These are phyloP conservation scores for Aspergillus unguis DNA, from an alignment of 2,329 filamentous ascomycete species.

Conservation along the genomic window DNA sequence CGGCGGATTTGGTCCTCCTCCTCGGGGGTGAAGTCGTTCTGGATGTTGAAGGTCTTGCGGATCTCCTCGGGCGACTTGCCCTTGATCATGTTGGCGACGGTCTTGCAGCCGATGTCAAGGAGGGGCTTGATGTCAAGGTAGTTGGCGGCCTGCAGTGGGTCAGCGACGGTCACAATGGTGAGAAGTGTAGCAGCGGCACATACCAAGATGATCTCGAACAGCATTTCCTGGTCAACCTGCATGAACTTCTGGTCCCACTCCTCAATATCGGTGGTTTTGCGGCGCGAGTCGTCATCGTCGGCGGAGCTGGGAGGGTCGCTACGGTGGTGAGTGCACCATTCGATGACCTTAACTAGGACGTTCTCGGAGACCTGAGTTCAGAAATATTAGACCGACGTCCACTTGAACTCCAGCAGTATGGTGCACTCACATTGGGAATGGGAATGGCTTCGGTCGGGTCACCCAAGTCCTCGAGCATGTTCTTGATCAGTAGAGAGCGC, in stretches of 20 bases:
- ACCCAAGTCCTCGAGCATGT: constrained; percentile 93
- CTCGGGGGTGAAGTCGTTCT: constrained; percentile 97
- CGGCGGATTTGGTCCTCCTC: constrained; percentile 97
- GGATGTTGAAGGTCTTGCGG: constrained; percentile 99
- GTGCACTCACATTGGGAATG: constrained; percentile 59
- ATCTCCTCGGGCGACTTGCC: constrained; percentile 99
- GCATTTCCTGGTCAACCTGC: constrained; percentile 99
- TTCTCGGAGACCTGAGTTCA: constrained; percentile 73
- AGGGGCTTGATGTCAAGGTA: constrained; percentile 99
- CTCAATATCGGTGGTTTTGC: constrained; percentile 98
- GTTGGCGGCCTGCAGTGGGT: constrained; percentile 71
- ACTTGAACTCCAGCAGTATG: neutral
- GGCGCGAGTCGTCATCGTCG: constrained; percentile 89
- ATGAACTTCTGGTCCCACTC: constrained; percentile 99
- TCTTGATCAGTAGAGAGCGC: constrained; percentile 94
- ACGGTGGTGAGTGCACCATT: constrained; percentile 96
- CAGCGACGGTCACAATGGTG: neutral
- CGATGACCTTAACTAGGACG: constrained; percentile 91
- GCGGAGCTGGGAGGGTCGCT: constrained; percentile 75
- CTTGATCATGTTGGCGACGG: constrained; percentile 99
- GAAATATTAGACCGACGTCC: neutral
- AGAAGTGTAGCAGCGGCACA: constrained; percentile 32
- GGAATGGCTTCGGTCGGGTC: constrained; percentile 60
- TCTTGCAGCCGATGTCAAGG: constrained; percentile 98
- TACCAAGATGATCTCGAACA: constrained; percentile 98